Evolutionary conservation across 2,329 filamentous ascomycete genomes (phyloP).

Genomic region (Dactylellina haptotyla): DNA sequence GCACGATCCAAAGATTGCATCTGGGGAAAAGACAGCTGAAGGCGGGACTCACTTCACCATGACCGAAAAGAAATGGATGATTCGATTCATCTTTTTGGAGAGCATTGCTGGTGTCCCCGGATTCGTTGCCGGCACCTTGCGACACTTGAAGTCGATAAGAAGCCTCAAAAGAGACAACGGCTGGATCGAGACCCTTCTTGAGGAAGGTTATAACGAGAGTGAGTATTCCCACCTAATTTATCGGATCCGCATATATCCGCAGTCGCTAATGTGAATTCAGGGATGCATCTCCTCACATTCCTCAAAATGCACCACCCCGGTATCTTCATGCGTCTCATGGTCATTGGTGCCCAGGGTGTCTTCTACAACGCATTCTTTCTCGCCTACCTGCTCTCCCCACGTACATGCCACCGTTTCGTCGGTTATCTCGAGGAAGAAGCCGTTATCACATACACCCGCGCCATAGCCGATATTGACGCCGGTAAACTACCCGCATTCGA

Average conservation of each 20-base stretch:
- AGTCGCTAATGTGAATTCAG: slow-evolving; percentile 9
- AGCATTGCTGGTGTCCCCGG: slow-evolving; percentile 94
- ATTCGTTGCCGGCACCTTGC: slow-evolving; percentile 94
- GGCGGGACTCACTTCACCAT: slow-evolving; percentile 73
- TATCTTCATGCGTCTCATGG: slow-evolving; percentile 90
- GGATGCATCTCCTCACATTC: slow-evolving; percentile 90
- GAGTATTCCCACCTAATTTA: neutral
- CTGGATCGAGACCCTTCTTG: slow-evolving; percentile 90
- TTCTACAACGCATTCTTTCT: slow-evolving; percentile 97
- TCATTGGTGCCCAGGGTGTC: slow-evolving; percentile 90
- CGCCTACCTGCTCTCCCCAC: slow-evolving; percentile 84
- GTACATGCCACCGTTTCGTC: slow-evolving; percentile 92
- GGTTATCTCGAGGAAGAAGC: slow-evolving; percentile 98
- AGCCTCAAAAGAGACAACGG: slow-evolving; percentile 92
- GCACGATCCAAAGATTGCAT: slow-evolving; percentile 70
- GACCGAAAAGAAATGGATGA: slow-evolving; percentile 88
- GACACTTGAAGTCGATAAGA: slow-evolving; percentile 84
- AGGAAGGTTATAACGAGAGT: slow-evolving; percentile 90
- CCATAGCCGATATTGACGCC: slow-evolving; percentile 84
- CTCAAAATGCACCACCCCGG: slow-evolving; percentile 89
- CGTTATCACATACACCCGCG: slow-evolving; percentile 91
- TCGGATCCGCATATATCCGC: neutral
- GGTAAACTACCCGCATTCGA: slow-evolving; percentile 87
- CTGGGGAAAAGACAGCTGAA: slow-evolving; percentile 59
- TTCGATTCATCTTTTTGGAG: slow-evolving; percentile 91